phyloP scores from a whole-genome alignment of 2,329 filamentous ascomycete genomes.

The Pestalotiopsis sp. region DNA sequence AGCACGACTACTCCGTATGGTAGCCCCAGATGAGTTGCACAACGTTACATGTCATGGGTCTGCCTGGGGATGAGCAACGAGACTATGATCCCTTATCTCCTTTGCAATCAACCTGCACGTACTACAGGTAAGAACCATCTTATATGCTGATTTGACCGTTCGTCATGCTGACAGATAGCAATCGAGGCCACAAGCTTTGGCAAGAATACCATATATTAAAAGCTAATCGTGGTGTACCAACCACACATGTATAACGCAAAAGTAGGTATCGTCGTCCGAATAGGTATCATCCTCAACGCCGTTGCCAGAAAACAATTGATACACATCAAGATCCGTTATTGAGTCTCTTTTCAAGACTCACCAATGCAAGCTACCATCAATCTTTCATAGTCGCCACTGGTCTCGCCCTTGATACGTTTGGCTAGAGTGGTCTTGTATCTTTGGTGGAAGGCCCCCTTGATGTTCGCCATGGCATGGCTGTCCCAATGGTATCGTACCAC shows the following conservation, averaged over 20 bases:
- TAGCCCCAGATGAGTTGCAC: neutral
- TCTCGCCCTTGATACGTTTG: slow-evolving; percentile 77
- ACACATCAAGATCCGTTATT: neutral
- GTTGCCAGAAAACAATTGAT: neutral
- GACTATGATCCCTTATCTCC: neutral
- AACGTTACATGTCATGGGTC: neutral
- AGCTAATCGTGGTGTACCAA: neutral
- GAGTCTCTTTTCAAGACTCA: slow-evolving; percentile 31
- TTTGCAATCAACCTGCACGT: neutral
- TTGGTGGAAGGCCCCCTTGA: slow-evolving; percentile 77
- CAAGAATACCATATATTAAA: neutral
- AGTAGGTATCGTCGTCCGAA: neutral
- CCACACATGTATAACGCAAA: neutral
- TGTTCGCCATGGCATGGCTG: slow-evolving; percentile 69
- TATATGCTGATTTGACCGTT: too few relatives aligned
- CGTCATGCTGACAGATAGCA: neutral
- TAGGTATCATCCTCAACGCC: slow-evolving; percentile 10
- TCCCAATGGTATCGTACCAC: slow-evolving; percentile 87
- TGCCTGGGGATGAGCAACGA: neutral
- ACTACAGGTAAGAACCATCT: too few relatives aligned
- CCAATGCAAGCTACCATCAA: slow-evolving; percentile 73
- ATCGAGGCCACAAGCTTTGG: neutral
- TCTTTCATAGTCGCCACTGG: slow-evolving; percentile 79
- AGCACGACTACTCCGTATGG: neutral
- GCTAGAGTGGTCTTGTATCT: slow-evolving; percentile 70